Evolutionary conservation across 2,329 filamentous ascomycete genomes (phyloP).

Genomic region (Ampelomyces quisqualis): DNA sequence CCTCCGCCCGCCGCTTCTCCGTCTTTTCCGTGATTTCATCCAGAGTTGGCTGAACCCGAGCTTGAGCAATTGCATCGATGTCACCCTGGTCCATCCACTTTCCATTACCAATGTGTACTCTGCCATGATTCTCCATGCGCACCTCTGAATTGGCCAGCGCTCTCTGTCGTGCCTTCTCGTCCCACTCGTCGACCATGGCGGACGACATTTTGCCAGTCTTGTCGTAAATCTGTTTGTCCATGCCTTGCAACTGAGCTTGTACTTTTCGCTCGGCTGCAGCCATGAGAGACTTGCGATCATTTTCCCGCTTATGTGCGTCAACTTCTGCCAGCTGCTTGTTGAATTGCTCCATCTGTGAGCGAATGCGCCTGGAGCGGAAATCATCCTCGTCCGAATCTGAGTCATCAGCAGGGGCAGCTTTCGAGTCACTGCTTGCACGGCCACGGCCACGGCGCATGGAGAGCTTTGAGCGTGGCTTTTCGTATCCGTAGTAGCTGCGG

Average conservation of each 20-base stretch:
- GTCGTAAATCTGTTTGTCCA: slow-evolving; percentile 78
- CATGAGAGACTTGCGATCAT: slow-evolving; percentile 73
- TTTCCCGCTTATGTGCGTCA: slow-evolving; percentile 70
- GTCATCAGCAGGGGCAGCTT: slow-evolving; percentile 36
- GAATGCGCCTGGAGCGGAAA: slow-evolving; percentile 69
- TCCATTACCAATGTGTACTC: slow-evolving; percentile 73
- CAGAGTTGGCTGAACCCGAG: slow-evolving; percentile 76
- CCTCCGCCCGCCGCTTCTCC: slow-evolving; percentile 66
- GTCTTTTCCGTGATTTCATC: slow-evolving; percentile 82
- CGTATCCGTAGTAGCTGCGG: slow-evolving; percentile 73
- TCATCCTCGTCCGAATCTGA: slow-evolving; percentile 57
- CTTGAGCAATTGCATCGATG: slow-evolving; percentile 75
- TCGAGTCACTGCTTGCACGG: slow-evolving; percentile 67
- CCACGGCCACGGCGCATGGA: slow-evolving; percentile 56
- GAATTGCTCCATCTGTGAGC: slow-evolving; percentile 76
- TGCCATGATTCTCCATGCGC: slow-evolving; percentile 59
- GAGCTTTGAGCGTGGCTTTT: slow-evolving; percentile 53
- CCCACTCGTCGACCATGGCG: slow-evolving; percentile 73
- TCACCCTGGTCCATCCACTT: slow-evolving; percentile 76
- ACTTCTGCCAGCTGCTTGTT: slow-evolving; percentile 66
- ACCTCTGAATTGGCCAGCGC: slow-evolving; percentile 66
- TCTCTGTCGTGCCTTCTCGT: slow-evolving; percentile 69
- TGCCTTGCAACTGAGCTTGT: slow-evolving; percentile 70
- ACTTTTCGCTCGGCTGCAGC: slow-evolving; percentile 84
- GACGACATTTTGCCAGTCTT: slow-evolving; percentile 74